These are phyloP conservation scores for Nicotiana knightiana DNA, from an alignment of 257 asterid species.

Conservation along the genomic window DNA sequence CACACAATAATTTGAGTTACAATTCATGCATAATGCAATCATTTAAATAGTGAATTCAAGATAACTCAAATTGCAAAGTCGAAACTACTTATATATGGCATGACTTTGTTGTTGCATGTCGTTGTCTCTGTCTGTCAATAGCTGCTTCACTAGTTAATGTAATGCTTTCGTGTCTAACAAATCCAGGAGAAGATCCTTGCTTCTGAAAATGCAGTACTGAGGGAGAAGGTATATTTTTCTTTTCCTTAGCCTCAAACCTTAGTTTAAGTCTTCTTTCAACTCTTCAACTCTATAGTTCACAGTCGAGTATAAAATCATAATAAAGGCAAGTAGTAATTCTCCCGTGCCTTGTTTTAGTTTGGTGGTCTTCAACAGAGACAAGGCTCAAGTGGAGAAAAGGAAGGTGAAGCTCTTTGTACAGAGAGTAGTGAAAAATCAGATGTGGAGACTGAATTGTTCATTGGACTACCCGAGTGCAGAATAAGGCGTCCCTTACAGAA, in stretches of 20 bases:
- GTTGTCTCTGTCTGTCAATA: not conserved
- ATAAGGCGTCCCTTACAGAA: slow-evolving; percentile 25
- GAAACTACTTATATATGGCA: not conserved
- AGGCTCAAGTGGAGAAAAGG: slow-evolving; percentile 32
- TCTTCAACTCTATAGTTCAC: not conserved
- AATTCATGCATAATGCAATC: not conserved
- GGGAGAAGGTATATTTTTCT: slow-evolving; percentile 51
- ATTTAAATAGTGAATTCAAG: not conserved
- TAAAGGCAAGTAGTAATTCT: not conserved
- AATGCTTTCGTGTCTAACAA: not conserved
- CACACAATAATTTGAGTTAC: not conserved
- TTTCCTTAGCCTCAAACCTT: not conserved
- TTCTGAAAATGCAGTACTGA: slow-evolving; percentile 66
- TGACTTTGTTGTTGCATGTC: not conserved
- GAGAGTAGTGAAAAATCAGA: slow-evolving; percentile 70
- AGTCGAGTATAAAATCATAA: not conserved
- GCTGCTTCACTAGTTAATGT: not conserved
- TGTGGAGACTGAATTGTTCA: slow-evolving; percentile 82
- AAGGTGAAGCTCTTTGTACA: slow-evolving; percentile 14
- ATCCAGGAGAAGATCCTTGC: slow-evolving; percentile 64
- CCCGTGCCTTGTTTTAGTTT: slow-evolving; percentile 21
- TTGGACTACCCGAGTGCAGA: slow-evolving; percentile 72
- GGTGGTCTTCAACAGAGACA: slow-evolving; percentile 30
- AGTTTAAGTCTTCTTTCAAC: not conserved
- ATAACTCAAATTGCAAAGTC: not conserved